A percentile compares a stretch with the other conserved stretches of the same genome.
Evolutionary conservation across 441 rosid species (phyloP).

Genomic region (Rhodomyrtus psidioides): DNA sequence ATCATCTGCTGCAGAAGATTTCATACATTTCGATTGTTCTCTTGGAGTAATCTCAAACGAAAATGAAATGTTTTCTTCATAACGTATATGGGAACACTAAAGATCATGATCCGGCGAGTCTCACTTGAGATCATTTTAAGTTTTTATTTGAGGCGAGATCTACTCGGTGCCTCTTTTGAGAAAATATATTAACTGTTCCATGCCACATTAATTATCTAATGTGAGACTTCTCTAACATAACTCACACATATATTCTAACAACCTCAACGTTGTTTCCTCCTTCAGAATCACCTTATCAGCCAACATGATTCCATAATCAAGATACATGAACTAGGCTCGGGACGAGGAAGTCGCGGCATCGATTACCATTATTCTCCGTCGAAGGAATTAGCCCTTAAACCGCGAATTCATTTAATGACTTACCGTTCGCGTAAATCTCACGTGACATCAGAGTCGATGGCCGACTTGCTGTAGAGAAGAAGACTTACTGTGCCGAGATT

Average conservation of each 20-base stretch:
- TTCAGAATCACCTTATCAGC: not conserved
- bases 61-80: not conserved
- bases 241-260: too few species aligned
- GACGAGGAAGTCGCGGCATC: not conserved
- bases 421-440: not conserved
- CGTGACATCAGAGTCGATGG: not conserved
- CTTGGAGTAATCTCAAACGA: not conserved
- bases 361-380: not conserved
- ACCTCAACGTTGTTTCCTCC: not conserved
- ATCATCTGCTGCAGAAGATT: not conserved
- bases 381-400: not conserved
- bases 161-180: rapidly evolving
- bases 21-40: not conserved
- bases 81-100: not conserved
- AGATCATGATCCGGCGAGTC: not conserved
- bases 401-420: not conserved
- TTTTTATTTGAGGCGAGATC: rapidly evolving
- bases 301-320: not conserved
- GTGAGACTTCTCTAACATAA: too few species aligned
- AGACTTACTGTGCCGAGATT: not conserved
- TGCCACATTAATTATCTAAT: too few species aligned
- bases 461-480: not conserved
- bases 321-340: not conserved
- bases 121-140: not conserved
- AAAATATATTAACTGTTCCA: too few species aligned